Base-by-base conservation (phyloP, 139 green algal genomes). In the Volvox reticuliferus region DNA sequence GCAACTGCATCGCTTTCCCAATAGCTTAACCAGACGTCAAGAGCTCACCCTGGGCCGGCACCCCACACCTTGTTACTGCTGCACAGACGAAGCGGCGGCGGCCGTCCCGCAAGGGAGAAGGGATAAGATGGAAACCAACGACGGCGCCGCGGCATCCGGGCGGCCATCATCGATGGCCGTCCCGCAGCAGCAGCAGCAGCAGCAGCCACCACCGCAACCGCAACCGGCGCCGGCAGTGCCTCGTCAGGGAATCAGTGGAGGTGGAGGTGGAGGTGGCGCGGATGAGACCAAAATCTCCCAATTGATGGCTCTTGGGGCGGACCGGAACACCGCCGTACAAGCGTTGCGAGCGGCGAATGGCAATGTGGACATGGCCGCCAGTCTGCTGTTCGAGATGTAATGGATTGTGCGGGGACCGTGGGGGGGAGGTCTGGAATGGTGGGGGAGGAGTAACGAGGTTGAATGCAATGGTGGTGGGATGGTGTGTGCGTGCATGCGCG, bases 351-450 rank as follows among this genome's bases (percentile, higher is more conserved):
- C 89, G n/a, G 88, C 93, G 18, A 85, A 81, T 37, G 96, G 96
- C 6, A 94, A 98, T 67, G 95, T 95, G 44, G 97, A 99, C n/a
- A 73, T 93, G 26, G 97, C 97, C 0, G 97, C 95, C 0, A 91
- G 92, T 20, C 86, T 98, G 44, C 88, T 99, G 85, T 98, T 98
- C 79, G 94, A 93, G 22, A 90, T 90, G 86, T 89, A 36, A 77
- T 21, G 28, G 20, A 24, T 44, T 24, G 79, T 68, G 13, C 28
- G 78, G 75, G 22, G 65, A 67, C 2, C n/a, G 28, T 1, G 28
- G 80, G 26, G 5, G 65, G 65, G 65, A 55, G 44, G 9, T 55
- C 32, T 9, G 78, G 18, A 35, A 26, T 61, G 19, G 37, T 61
- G 50, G 13, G n/a, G n/a, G n/a, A n/a, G n/a, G n/a, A n/a, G n/a